Base-by-base conservation (phyloP, 129 eudicot genomes). In the Ambrosia artemisiifolia region DNA sequence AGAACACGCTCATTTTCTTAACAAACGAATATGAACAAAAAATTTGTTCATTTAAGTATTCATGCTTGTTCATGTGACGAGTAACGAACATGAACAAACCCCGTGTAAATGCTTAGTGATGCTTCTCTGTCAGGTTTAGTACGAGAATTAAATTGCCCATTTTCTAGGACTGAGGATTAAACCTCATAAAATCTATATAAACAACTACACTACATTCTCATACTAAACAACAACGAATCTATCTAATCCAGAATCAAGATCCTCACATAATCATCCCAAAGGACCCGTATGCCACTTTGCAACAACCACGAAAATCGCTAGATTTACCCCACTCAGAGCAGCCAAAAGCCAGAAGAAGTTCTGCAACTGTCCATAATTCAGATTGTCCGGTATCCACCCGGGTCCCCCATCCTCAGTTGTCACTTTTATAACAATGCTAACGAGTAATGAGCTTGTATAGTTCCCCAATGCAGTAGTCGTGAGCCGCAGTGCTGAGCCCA, bases 381-480 rank as follows among this genome's bases (percentile, higher is more conserved):
- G 34, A 57, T 77, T 72, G 54, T 77, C 82, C 51, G 85, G 85
- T 38, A 81, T 81, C 85, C 85, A 81, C 19, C 85, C 81, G 2
- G 71, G 67, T 14, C 75, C 51, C n/a, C 82, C 82, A 40, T 72
- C 61, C 19, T 33, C 32, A 13, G 81, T 76, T 12, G 71, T 81
- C 32, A 72, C 63, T 18, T 64, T 13, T 34, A 72, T 63, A 38
- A 81, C 85, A 19, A 81, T 61, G 5, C 71, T 81, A 6, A 80
- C 81, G 2, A 81, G 30, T 49, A 81, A 32, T 3, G 85, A 64
- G 69, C 82, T 76, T 48, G 65, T 34, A 55, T 81, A 76, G 49
- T 51, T 72, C 36, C 85, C 75, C 2, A 76, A 70, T 20, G 85
- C 85, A 30, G n/a, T 65, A 36, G 79, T 76, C 7, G 61, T 55